Base-by-base conservation (phyloP, 2,329 filamentous ascomycete genomes). In the Pseudocercospora musae region DNA sequence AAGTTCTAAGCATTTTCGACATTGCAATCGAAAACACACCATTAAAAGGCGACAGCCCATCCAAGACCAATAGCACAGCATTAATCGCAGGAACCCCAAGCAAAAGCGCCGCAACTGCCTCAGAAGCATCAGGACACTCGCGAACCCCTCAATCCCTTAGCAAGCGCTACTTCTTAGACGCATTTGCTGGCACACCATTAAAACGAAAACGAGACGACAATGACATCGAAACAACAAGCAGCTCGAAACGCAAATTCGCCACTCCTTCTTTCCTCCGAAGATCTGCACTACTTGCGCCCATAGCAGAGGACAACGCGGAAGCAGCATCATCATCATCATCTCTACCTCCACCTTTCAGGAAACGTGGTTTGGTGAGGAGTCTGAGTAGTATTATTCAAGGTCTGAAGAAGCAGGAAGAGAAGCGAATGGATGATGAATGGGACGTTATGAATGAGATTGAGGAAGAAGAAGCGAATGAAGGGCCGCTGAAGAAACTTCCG, bases 1-100 rank as follows among this genome's bases (percentile, higher is more conserved):
- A 85, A 20, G 87, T 92, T 0, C 80, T 95, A 2, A 90, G 91
- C 4, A 78, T 95, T 18, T 95, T 95, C 72, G 91, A 94, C 71
- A 77, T 89, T 10, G 78, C 92, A 7, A 48, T 83, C 82, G 4
- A 57, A 23, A 48, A 48, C 37, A 57, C 55, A 15, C 55, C 55
- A 4, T 25, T 57, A 4, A 49, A 60, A 23, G 46, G 53, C 20
- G 64, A 52, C 15, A 70, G 67, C 10, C 69, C 70, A 2, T 62
- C 64, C 9, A 69, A 67, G 48, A 48, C 31, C 3, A 60, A 59
- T 10, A 55, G 48, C 37, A 72, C 70, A 23, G 70, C 73, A 3
- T 76, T 78, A 42, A 63, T 75, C 31, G 66, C 74, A 62, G 69
- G 74, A 65, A 81, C 78, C 56, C 76, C 78, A 40, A 78, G 73